Base-by-base conservation (phyloP, 2,329 filamentous ascomycete genomes). In the Corynespora cassiicola region DNA sequence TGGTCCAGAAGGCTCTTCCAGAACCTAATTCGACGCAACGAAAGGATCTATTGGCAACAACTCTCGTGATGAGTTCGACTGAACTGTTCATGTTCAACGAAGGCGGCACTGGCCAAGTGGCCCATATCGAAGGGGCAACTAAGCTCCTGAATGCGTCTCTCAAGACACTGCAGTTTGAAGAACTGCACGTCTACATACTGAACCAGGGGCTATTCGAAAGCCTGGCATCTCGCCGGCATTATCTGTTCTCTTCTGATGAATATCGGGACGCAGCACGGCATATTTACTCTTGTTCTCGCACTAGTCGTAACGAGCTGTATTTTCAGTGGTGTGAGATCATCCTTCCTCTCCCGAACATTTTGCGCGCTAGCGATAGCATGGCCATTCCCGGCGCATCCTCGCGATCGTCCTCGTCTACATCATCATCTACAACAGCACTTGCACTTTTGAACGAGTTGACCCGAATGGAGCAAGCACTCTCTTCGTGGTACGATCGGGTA, bases 41-140 rank as follows among this genome's bases (percentile, higher is more conserved):
- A 4, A 47, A 36, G 27, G 39, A 55, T 20, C 17, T 57, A 9
- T 25, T 55, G 3, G 52, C 50, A 7, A 52, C 54, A 7, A 52
- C 49, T 7, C 39, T 57, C 11, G 50, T 55, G 0, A 47, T 57
- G 46, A 50, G 49, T 23, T 52, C 47, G 7, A 51, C 32, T 1
- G 54, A 57, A 27, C 18, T 52, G 4, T 55, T 57, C 36, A 30
- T 57, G 26, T 49, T 44, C 6, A 53, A 52, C 20, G 51, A 45
- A 18, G 45, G 40, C 24, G 45, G 45, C 11, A 16, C 36, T 7
- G 50, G 47, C 33, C 50, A 52, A 23, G 27, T 40, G 7, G 41
- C 45, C 4, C 54, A 57, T 24, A 48, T 57, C 14, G 47, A 55
- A 18, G 54, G 54, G 2, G 49, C 50, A 3, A 50, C 39, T 9